Evolutionary conservation across 2,329 filamentous ascomycete genomes (phyloP).

Genomic region (Paraphoma sp.): DNA sequence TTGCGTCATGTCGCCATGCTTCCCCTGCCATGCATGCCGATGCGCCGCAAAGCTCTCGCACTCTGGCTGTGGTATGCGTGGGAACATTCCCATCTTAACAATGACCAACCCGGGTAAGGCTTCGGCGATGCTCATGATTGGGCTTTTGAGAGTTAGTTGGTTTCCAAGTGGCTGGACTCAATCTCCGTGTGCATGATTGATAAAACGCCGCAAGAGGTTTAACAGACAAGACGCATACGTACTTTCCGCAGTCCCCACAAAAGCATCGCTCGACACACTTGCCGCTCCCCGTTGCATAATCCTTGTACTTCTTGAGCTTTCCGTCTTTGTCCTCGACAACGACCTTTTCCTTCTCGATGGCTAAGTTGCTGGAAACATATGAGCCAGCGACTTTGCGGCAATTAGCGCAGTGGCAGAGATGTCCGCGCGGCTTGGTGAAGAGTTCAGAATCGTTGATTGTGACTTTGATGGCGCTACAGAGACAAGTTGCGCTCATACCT

Average conservation of each 20-base stretch:
- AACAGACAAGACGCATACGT: constrained; percentile 5
- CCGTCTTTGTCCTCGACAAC: constrained; percentile 53
- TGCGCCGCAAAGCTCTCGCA: constrained; percentile 54
- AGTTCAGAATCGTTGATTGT: constrained; percentile 57
- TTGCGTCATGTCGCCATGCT: constrained; percentile 45
- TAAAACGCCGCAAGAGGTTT: background rate
- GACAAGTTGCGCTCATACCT: constrained; percentile 50
- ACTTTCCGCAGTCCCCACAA: constrained; percentile 55
- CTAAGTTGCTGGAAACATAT: constrained; percentile 49
- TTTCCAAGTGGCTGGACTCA: background rate
- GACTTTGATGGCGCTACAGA: constrained; percentile 57
- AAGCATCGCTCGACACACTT: constrained; percentile 55
- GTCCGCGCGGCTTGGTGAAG: constrained; percentile 51
- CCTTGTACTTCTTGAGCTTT: constrained; percentile 54
- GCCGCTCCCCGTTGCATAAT: constrained; percentile 55
- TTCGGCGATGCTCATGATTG: constrained; percentile 55
- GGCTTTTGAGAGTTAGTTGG: constrained; percentile 39
- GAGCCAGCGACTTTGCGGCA: constrained; percentile 59
- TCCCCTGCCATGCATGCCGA: constrained; percentile 53
- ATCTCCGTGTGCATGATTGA: background rate
- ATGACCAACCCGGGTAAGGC: constrained; percentile 52
- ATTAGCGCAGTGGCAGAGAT: constrained; percentile 59
- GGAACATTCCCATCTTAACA: constrained; percentile 60
- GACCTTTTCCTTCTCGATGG: constrained; percentile 55
- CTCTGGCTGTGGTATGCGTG: constrained; percentile 55